Evolutionary conservation across 2,329 filamentous ascomycete species (phyloP), one percentile per base, ranked within the genome.

Genomic region (Nemania sp.): DNA sequence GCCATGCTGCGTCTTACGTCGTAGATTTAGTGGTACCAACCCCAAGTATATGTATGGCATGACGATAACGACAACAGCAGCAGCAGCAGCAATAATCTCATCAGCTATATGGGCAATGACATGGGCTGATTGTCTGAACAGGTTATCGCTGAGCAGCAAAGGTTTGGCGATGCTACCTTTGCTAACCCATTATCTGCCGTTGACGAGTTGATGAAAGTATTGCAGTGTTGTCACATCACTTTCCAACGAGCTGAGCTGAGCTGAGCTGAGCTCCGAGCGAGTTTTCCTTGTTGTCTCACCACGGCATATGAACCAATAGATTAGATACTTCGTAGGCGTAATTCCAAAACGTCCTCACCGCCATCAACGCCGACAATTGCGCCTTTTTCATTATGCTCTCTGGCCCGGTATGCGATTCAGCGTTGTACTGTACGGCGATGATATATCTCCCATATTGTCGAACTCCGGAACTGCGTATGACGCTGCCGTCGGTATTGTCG

Each of bases 81-180:
- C n/a, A n/a, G n/a, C n/a, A n/a, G n/a, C n/a, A n/a, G n/a, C n/a
- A n/a, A 21, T 21, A 47, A 29, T 21, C n/a, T 10, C 52, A 55
- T 32, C 15, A 4, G 32, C 17, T 29, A 6, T 20, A 55, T 59
- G 18, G 25, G 18, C 40, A 21, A 21, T 43, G 15, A 20, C 17
- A 43, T 29, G 25, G 25, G 40, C 17, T 43, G 17, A 20, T 18
- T 43, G 5, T 21, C 32, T 49, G 35, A 58, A 57, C 43, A 47
- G 50, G 49, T 49, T 47, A 53, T 61, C 17, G 34, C 45, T 25
- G n/a, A 40, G 20, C 35, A 54, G 25, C 17, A 43, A 17, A 40
- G 40, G 17, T 20, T 43, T 43, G 9, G 11, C 10, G 9, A 46
- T 46, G 21, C 21, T 29, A 46, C 21, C 10, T 39, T 13, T 39